Percentiles rank a stretch among this genome's conserved stretches.
These are phyloP conservation scores for Talaromyces funiculosus DNA, from an alignment of 2,329 filamentous ascomycete genomes.

Conservation along the genomic window DNA sequence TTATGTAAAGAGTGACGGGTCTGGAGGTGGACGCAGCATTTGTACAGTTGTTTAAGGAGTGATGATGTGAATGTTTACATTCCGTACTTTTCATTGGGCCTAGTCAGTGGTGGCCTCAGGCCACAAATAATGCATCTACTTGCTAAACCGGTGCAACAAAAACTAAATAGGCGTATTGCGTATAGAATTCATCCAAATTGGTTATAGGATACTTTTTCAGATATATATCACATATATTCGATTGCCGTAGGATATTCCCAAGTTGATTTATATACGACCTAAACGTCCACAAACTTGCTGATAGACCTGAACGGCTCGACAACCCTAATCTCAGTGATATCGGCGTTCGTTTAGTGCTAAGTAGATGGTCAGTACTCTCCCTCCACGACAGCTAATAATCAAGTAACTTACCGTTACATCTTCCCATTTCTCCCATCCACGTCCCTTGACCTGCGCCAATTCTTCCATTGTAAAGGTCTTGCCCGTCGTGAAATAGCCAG, in stretches of 20 bases:
- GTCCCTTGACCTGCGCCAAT: slow-evolving; percentile 75
- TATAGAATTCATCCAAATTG: not conserved
- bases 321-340: not conserved
- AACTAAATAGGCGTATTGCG: too few relatives aligned
- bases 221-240: not conserved
- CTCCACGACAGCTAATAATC: not conserved
- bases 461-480: slow-evolving; percentile 85
- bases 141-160: not conserved
- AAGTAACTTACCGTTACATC: slow-evolving; percentile 39
- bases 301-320: too few relatives aligned
- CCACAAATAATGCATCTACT: not conserved
- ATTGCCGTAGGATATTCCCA: not conserved
- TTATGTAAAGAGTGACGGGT: not conserved
- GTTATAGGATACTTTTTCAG: not conserved
- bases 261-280: not conserved
- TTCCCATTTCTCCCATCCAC: slow-evolving; percentile 73
- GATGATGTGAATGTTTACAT: not conserved
- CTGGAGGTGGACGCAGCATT: not conserved
- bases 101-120: not conserved
- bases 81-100: not conserved
- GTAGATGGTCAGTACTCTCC: not conserved
- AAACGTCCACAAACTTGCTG: too few relatives aligned
- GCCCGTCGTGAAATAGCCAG: slow-evolving; percentile 79
- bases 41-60: not conserved
- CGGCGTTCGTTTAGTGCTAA: not conserved